These are phyloP conservation scores for Plicaturopsis crispa DNA, from an alignment of 768 basidiomycete species.

Conservation along the genomic window DNA sequence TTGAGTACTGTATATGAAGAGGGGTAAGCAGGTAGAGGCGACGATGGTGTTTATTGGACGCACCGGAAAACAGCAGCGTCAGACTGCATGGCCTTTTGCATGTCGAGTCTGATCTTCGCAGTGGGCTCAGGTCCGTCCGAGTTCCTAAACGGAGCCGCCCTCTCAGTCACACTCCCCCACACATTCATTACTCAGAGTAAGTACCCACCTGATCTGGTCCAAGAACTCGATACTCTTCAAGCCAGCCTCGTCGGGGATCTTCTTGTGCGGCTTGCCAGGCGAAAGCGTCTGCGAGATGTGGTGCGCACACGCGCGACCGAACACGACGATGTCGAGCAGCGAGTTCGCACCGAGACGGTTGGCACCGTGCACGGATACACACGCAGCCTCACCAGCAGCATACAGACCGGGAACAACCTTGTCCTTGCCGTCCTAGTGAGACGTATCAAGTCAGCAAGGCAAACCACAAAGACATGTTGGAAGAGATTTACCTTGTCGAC, in stretches of 20 bases:
- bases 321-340: constrained; percentile 96
- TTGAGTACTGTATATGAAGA: constrained; percentile 58
- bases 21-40: constrained; percentile 4
- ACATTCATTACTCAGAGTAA: background rate
- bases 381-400: constrained; percentile 98
- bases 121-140: constrained; percentile 80
- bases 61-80: constrained; percentile 97
- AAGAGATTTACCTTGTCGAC: constrained; percentile 46
- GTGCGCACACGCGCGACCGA: constrained; percentile 97
- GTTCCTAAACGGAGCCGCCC: constrained; percentile 34
- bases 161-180: too few species aligned
- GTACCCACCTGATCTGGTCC: constrained; percentile 70
- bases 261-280: constrained; percentile 87
- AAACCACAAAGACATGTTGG: background rate
- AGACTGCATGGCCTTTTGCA: constrained; percentile 99
- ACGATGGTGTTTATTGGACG: constrained; percentile 6
- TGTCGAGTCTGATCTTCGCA: constrained; percentile 83
- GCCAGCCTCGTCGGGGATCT: constrained; percentile 81
- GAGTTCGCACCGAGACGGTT: constrained; percentile 99
- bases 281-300: constrained; percentile 90
- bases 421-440: constrained; percentile 89
- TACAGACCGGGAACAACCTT: constrained; percentile 93
- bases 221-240: constrained; percentile 77
- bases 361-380: constrained; percentile 97
- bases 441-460: constrained; percentile 12